Evolutionary conservation across 352 stramenopile species (phyloP), one percentile per base, ranked within the genome.

Genomic region (Phytophthora cryptogea): DNA sequence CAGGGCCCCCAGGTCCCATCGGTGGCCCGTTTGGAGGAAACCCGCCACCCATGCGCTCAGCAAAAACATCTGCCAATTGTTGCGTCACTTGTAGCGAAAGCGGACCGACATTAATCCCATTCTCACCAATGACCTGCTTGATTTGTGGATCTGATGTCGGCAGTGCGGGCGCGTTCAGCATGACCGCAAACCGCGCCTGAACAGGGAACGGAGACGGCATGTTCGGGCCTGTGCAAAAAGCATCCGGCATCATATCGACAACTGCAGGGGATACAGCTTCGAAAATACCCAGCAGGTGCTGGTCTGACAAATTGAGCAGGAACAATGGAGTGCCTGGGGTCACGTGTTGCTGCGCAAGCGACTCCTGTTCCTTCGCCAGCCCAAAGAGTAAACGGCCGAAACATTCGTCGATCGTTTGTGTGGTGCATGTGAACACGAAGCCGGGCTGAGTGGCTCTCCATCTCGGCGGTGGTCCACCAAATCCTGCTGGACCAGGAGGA

Each of bases 311-410:
- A 63, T 96, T 95, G 32, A 96, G 66, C 33, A 96, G 58, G 49
- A 95, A 95, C 20, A 96, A 54, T n/a, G 86, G 83, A 13, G 81
- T 91, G 14, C 88, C 88, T 1, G 81, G 83, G n/a, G 63, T 61
- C 10, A 96, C 71, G 20, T 91, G 70, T 42, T 89, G 75, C 39
- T 68, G 62, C 4, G 84, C 83, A 10, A 88, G 32, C 8, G 68
- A 42, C 28, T 96, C 87, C 6, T 92, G 80, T n/a, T 95, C 86
- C 17, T 79, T 80, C 1, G 71, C 59, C 0, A 95, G 50, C 8
- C 86, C 88, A 63, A 96, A 92, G 0, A 96, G 50, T 79, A 95
- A 90, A 4, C 88, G 80, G 0, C 86, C 88, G 63, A 96, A 96
- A 53, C 74, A 88, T 46, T 96, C 88, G 52, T 96, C 86, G 52